Evolutionary conservation across 805 yeast genomes (phyloP), one percentile per base, ranked within the genome.

Genomic region (Lachancea sp.): DNA sequence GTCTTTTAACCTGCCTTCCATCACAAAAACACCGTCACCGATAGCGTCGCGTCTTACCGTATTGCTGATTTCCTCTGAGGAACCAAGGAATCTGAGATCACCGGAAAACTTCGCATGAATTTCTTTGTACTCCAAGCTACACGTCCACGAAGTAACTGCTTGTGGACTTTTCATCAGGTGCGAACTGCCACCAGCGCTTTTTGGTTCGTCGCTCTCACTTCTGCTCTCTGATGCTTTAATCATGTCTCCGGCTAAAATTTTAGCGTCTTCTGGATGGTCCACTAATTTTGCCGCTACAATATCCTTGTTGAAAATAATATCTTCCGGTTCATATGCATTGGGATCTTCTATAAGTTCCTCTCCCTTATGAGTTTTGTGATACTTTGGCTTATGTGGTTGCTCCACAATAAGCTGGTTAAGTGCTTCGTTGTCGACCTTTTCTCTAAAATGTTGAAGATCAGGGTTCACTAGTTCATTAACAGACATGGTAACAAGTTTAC

Each of bases 331-430:
- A 4, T 34, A 35, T 26, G 56, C 59, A 35, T 69, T 74, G 18
- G 70, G 75, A 30, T 61, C 66, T 41, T 83, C 94, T 5, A 85
- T 71, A n/a, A 83, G 59, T 54, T 83, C 89, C 46, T 88, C 95
- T 19, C 96, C 96, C 58, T 83, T 84, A 58, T 87, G 95, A 3
- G 96, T 85, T 52, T 87, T 71, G 49, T 86, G 71, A 48, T 85
- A 76, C 33, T 79, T 71, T 13, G 87, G 87, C 23, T 70, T 76
- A 29, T 68, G 72, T 26, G 74, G 76, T 18, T 62, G 71, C 31
- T 79, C 78, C 36, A 88, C 63, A 11, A 88, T 83, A 13, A 83
- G 72, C 41, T 82, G 79, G 21, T 77, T 69, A 40, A 84, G 75
- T 24, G 81, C 74, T 57, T 83, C 83, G 43, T 75, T 75, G 38